Base-by-base conservation (phyloP, 768 basidiomycete species). In the Omphalotus guepiniiformis region DNA sequence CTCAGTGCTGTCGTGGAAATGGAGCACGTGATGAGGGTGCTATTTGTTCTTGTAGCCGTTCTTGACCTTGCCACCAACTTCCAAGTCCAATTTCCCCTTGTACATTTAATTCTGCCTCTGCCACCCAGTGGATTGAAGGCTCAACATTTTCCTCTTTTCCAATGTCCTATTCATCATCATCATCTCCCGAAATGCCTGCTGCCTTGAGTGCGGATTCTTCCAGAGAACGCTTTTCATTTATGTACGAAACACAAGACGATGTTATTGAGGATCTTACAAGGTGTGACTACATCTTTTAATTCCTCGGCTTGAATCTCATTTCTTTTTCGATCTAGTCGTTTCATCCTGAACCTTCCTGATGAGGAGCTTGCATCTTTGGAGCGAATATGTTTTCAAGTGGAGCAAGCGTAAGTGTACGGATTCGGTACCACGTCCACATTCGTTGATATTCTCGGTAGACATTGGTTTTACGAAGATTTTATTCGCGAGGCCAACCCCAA, bases 381-480 rank as follows among this genome's bases (percentile, higher is more conserved):
- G 61, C 82, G 96, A 50, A 83, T 98, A 57, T 97, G 92, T 70
- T 99, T 98, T 70, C 95, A 98, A 69, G 91, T 98, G 51, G 96
- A 99, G 67, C 94, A 98, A 77, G 96, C 95, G 92, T 98, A 63
- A 59, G 93, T 75, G 28, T 32, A 26, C 53, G 39, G 21, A 41
- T 27, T 48, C 49, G 29, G 36, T 51, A 38, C 48, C 53, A 43
- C 47, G 23, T 29, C 50, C 40, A 50, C 41, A 47, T 49, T 52
- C 39, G 54, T 54, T 53, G 51, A 41, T 40, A 16, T 34, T 27
- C 27, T 29, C 19, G 36, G 7, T 60, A 96, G 94, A n/a, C 95
- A 97, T 63, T 99, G 95, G 95, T 99, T 91, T 66, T 99, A 99
- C 59, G 96, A 98, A 73, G 96, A 99, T 65, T 98, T 96, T 58